Conservation (phyloP, 73 alveolate species). For the Paramecium bursaria region DNA sequence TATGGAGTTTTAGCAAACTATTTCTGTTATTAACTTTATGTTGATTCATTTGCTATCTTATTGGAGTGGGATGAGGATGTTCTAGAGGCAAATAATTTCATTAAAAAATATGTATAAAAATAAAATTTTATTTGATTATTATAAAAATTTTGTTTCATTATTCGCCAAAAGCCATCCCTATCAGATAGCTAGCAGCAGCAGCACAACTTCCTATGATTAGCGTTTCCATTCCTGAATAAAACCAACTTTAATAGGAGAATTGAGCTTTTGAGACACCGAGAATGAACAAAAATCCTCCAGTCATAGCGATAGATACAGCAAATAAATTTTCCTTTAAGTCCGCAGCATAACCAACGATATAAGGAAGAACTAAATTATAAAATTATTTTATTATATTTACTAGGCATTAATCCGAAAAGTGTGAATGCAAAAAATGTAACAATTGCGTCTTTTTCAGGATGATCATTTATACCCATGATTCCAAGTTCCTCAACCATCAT, state of each 20-base stretch:
- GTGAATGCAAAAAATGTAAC: constrained; percentile 62
- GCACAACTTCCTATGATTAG: constrained; percentile 54
- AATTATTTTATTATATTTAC: not conserved
- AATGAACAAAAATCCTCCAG: constrained; percentile 56
- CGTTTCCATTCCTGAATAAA: constrained; percentile 64
- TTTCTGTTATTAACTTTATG: no score
- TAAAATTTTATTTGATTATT: no score
- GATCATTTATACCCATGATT: constrained; percentile 57
- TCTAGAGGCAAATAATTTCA: no score
- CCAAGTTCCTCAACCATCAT: constrained; percentile 74
- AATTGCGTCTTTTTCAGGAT: constrained; percentile 66
- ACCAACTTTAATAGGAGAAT: constrained; percentile 66
- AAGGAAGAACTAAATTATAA: constrained; percentile 41
- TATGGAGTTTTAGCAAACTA: no score
- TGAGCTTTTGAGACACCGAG: constrained; percentile 65
- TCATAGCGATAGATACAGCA: constrained; percentile 44
- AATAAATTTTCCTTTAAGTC: constrained; percentile 26
- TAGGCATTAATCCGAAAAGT: constrained; percentile 66
- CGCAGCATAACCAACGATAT: constrained; percentile 56
- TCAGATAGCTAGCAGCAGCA: constrained; percentile 63
- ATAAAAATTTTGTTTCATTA: no score
- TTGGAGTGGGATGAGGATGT: no score
- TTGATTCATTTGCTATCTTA: no score
- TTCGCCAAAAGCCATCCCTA: constrained; percentile 66
- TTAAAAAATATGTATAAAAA: no score